Conservation (phyloP, 768 basidiomycete species). For the Auricularia auricula-judae region DNA sequence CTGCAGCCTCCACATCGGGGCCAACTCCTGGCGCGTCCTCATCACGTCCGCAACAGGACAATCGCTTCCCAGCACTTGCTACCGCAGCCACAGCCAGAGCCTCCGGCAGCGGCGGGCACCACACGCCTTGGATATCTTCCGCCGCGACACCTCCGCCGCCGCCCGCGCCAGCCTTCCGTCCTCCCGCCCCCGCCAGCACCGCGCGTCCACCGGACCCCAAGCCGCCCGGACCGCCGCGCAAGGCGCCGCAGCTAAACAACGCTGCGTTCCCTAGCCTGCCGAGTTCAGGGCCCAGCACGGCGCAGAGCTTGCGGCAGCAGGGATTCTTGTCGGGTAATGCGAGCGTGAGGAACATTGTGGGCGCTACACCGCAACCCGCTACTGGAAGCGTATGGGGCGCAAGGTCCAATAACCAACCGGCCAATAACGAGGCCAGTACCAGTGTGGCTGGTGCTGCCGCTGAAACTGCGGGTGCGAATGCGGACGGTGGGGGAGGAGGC, state of each 20-base stretch:
- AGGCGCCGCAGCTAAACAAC: neutral
- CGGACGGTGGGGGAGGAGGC: slow-evolving; percentile 10
- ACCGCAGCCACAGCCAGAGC: slow-evolving; percentile 7
- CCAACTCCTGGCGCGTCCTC: slow-evolving; percentile 14
- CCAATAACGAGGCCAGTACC: slow-evolving; percentile 6
- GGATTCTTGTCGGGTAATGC: neutral
- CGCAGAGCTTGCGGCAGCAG: neutral
- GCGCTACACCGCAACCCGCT: slow-evolving; percentile 7
- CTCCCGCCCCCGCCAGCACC: too few relatives aligned
- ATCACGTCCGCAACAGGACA: slow-evolving; percentile 19
- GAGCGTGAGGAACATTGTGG: neutral
- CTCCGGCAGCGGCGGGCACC: slow-evolving; percentile 37
- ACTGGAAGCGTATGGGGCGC: slow-evolving; percentile 6
- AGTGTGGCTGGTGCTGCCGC: slow-evolving; percentile 3
- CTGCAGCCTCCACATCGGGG: slow-evolving; percentile 42
- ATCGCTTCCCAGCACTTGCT: slow-evolving; percentile 22
- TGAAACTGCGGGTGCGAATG: slow-evolving; percentile 6
- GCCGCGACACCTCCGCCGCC: slow-evolving; percentile 3
- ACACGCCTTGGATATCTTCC: slow-evolving; percentile 48
- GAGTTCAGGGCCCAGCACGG: neutral
- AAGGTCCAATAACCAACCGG: slow-evolving; percentile 3
- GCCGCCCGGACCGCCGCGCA: neutral
- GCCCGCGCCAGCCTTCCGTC: neutral
- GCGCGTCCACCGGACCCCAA: neutral
- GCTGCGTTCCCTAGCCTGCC: slow-evolving; percentile 6